Base-by-base conservation (phyloP, 768 basidiomycete genomes). In the Hydnomerulius pinastri region DNA sequence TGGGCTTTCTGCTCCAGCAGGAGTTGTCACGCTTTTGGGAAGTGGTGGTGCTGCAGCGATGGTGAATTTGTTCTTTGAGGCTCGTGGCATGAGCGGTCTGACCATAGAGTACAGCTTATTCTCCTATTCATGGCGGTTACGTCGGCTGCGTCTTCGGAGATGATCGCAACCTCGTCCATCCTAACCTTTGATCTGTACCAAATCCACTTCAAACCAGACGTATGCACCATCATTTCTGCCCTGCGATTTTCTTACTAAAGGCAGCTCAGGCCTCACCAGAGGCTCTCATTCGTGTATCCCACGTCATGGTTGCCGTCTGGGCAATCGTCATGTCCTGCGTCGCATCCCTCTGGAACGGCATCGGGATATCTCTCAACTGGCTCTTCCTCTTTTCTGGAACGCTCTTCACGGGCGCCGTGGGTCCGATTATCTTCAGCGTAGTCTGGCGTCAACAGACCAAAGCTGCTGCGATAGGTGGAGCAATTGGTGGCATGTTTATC, bases 401-500 rank as follows among this genome's bases (percentile, higher is more conserved):
- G 10, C 33, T 57, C 4, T 57, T 55, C 49, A 57, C 54, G 6
- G 76, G 76, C 4, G 75, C 77, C 1, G 56, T 57, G n/a, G 54
- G 54, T 8, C 56, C 56, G 28, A 44, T 57, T 24, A 57, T 57
- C 24, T 57, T 57, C 23, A 57, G 33, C 13, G 56, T 57, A 10
- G 45, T 57, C n/a, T 57, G 56, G 56, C 70, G 70, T 28, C 75
- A 76, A 55, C 63, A 77, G 20, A 72, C 73, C 1, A 57, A 62
- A 15, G 63, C 66, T 3, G 75, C 68, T 28, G 72, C 77, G 3
- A 63, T 75, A 39, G 43, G 58, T 24, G 77, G 77, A 1, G 66
- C 73, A 15, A 58, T 77, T 41, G 60, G 65, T n/a, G 77, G 76
- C 6, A 72, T 73, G 13, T 59, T 71, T 1, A 57, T 72, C 6